Conservation (phyloP, 2,329 filamentous ascomycete species). For the Aspergillus ustus region DNA sequence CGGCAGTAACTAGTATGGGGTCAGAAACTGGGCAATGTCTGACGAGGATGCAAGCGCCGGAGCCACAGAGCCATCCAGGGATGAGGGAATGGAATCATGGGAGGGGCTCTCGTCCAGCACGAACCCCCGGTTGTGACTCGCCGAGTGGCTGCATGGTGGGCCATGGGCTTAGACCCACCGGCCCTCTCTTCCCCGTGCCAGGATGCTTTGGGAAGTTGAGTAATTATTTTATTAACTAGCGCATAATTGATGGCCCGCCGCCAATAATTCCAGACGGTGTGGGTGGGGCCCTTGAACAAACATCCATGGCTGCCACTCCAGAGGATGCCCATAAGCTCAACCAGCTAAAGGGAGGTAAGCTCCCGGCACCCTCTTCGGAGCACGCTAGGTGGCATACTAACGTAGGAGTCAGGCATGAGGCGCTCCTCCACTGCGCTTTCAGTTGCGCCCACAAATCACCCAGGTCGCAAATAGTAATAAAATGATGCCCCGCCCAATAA, state of each 20-base stretch:
- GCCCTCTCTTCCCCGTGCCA: conserved; percentile 31
- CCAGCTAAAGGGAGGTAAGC: conserved; percentile 28
- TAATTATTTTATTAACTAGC: conserved; percentile 25
- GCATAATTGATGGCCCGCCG: conserved; percentile 22
- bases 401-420: conserved; percentile 29
- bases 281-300: conserved; percentile 23
- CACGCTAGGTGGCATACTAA: not conserved
- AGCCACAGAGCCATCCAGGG: conserved; percentile 27
- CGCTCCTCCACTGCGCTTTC: conserved; percentile 23
- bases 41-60: conserved; percentile 30
- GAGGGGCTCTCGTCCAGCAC: conserved; percentile 26
- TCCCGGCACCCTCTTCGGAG: conserved; percentile 26
- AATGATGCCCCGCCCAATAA: conserved; percentile 4
- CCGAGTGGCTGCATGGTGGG: conserved; percentile 32
- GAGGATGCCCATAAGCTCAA: conserved; percentile 27
- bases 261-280: conserved; percentile 26
- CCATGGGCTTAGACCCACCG: conserved; percentile 28
- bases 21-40: conserved; percentile 29
- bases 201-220: conserved; percentile 7
- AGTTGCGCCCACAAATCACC: conserved; percentile 22
- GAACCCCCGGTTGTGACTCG: conserved; percentile 36
- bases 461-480: not conserved
- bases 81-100: conserved; percentile 15
- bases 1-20: conserved; percentile 22
- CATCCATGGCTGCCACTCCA: conserved; percentile 23